Evolutionary conservation across 148 eudicot genomes (phyloP), one percentile per base, ranked within the genome.

Genomic region (Selenicereus undatus): DNA sequence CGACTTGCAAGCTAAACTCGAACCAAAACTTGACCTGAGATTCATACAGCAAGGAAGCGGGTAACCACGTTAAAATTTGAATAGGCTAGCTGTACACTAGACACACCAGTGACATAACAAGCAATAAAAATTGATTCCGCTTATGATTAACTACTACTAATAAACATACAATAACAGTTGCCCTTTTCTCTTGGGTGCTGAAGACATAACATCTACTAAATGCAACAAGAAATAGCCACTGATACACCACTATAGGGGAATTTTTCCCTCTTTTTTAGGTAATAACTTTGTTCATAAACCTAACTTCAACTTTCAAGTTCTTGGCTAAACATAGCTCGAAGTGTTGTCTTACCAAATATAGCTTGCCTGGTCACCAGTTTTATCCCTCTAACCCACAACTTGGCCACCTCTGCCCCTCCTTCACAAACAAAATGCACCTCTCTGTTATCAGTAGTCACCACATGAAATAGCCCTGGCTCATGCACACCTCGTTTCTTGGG

Each of bases 381-480:
- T 68, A 92, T 92, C 73, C 97, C 97, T 75, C 93, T 82, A 8
- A 88, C 92, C 97, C 97, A 90, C 87, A 92, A 58, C 88, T 87
- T 78, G 0, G 97, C 93, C 69, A 84, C 88, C 76, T 89, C 90
- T 11, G 27, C 60, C 32, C 93, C 97, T 74, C 90, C 96, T 9
- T 83, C 78, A 64, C 93, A 92, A 9, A 86, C 84, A 86, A 92
- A 92, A 81, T 92, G 93, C 70, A 93, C 87, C 81, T 91, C 97
- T 73, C 78, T 89, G 82, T 89, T 86, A 84, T 68, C 82, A 0
- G 86, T 85, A 2, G 92, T 92, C 60, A 90, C 86, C 75, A 92
- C 90, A 65, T 91, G 86, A 73, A 92, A 92, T 73, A 92, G 18
- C 51, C 97, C 93, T 2, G 84, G 79, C 54, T 90, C 88, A 73